These are phyloP conservation scores for Tetratostichococcus sp. DNA, from an alignment of 139 green algal species.

Conservation along the genomic window DNA sequence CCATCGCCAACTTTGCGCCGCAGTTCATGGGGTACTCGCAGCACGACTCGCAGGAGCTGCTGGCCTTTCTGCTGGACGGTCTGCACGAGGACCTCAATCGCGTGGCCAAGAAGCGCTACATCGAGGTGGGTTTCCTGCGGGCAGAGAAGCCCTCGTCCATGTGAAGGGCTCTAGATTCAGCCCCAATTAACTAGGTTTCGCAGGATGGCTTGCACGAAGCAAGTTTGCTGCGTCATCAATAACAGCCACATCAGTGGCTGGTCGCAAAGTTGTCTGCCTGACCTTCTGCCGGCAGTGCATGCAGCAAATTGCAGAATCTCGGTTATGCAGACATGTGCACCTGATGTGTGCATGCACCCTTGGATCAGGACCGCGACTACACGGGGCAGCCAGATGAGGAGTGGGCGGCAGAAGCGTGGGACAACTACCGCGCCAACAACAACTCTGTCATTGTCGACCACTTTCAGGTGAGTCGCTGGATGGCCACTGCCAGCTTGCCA, in stretches of 20 bases:
- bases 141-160: neutral
- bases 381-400: constrained; percentile 72
- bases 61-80: constrained; percentile 93
- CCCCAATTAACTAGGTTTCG: too few species aligned
- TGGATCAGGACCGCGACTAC: constrained; percentile 58
- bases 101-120: constrained; percentile 88
- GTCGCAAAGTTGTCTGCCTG: too few species aligned
- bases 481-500: too few species aligned
- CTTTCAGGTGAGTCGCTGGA: constrained; percentile 57
- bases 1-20: constrained; percentile 79
- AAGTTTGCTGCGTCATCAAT: too few species aligned
- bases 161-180: too few species aligned
- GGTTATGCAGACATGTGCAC: too few species aligned
- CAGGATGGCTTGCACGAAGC: too few species aligned
- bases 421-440: constrained; percentile 80
- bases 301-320: too few species aligned
- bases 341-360: too few species aligned
- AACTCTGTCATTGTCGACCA: constrained; percentile 88
- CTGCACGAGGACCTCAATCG: constrained; percentile 97
- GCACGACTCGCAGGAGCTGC: constrained; percentile 90
- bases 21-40: constrained; percentile 93
- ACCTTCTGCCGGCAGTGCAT: too few species aligned
- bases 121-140: constrained; percentile 51
- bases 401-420: constrained; percentile 78
- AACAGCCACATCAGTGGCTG: too few species aligned